Percentiles rank a stretch among this genome's conserved stretches.
Conservation (phyloP, 108 stramenopile species). For the Skeletonema menzelii region DNA sequence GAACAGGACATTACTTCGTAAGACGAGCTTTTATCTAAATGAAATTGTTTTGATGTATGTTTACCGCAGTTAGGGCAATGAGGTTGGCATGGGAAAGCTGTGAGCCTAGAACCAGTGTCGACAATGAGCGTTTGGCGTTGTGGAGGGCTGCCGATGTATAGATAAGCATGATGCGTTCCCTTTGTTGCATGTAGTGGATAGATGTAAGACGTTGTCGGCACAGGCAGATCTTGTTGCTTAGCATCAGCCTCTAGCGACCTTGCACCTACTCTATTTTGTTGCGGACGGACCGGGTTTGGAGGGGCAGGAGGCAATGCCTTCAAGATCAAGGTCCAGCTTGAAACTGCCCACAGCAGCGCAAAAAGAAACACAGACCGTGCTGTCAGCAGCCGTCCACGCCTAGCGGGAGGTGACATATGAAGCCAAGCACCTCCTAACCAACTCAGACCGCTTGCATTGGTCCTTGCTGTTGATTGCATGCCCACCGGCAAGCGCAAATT, state of each 20-base stretch:
- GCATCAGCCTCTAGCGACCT: not conserved
- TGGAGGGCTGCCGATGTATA: slow-evolving; percentile 92
- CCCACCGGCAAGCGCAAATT: no score
- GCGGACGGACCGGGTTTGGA: no score
- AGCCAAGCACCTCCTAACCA: no score
- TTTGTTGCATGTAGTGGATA: slow-evolving; percentile 64
- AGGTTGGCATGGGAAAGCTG: slow-evolving; percentile 88
- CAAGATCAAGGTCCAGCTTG: not conserved
- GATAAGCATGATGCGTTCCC: slow-evolving; percentile 89
- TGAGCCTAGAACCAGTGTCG: slow-evolving; percentile 91
- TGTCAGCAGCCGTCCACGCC: not conserved
- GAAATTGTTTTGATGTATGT: slow-evolving; percentile 54
- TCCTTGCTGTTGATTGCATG: not conserved
- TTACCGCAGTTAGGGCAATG: slow-evolving; percentile 77
- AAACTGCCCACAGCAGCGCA: not conserved
- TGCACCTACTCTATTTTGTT: not conserved
- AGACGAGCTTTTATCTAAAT: slow-evolving; percentile 24
- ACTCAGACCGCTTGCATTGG: no score
- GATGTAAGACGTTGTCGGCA: slow-evolving; percentile 22
- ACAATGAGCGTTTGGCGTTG: slow-evolving; percentile 93
- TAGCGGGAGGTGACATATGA: not conserved
- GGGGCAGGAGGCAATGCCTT: not conserved
- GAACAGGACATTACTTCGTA: slow-evolving; percentile 30
- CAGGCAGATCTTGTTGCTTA: not conserved
- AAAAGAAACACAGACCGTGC: not conserved